Base-by-base conservation (phyloP, 176 grass and related monocot species). In the Hordeum marinum region DNA sequence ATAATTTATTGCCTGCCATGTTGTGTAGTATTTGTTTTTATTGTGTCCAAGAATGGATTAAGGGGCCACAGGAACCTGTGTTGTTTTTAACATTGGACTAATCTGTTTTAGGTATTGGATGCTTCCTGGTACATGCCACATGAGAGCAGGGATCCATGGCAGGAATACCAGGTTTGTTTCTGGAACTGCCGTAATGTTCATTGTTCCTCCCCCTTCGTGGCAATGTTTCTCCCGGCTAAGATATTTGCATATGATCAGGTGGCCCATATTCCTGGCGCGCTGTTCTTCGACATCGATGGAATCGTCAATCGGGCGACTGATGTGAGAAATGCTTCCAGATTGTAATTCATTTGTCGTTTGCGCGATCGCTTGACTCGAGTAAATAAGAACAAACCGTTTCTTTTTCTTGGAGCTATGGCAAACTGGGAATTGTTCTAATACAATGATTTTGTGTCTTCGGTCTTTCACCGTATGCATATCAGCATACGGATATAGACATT, bases 121-220 rank as follows among this genome's bases (percentile, higher is more conserved):
- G 93, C 93, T 85, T 98, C 96, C 24, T 96, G 93, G 96, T 92
- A 98, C 85, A 92, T 98, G 96, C 90, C 93, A 66, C 70, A 76
- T 15, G 96, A 95, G 85, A 89, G 90, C 13, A 90, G 81, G 83
- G 84, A 95, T 72, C 85, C 96, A 68, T 84, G 89, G 88, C 78
- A 89, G 92, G 91, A 94, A 77, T 96, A 96, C 63, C 91, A 96
- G 96, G 96, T 98, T 73, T 73, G 23, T 96, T 73, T 73, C 27
- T 61, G 27, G 15, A 89, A 40, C 43, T 40, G 10, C 18, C 76
- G 8, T 8, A 11, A 3, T 55, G 11, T 46, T 23, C 24, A 48
- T 75, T 54, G 27, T 72, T 78, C 65, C 11, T 68, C 12, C 45
- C 42, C 62, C 60, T 86, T 86, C 42, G 17, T 58, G 29, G 41